Evolutionary conservation across 352 stramenopile species (phyloP), one percentile per base, ranked within the genome.

Genomic region (Pythium phragmiticola): DNA sequence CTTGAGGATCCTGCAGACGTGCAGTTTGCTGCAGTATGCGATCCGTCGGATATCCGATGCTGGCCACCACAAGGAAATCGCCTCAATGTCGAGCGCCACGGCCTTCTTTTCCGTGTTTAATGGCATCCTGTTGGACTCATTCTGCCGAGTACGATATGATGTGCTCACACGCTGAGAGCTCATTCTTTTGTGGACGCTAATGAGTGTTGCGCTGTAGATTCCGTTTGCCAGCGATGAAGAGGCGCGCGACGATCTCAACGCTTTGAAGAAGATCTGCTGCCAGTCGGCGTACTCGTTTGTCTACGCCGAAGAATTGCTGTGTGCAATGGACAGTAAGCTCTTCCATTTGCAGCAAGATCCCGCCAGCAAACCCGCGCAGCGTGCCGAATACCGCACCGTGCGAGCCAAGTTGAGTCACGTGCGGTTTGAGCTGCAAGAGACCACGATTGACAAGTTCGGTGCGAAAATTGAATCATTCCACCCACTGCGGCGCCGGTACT

Each of bases 11-110:
- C 46, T 54, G 17, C 42, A 95, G 87, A 88, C 76, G 1, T 95
- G 87, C 51, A 90, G 74, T 45, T 68, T 95, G 30, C 67, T 95
- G 7, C 87, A 95, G 55, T 95, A 95, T 59, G 87, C 87, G 1
- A 92, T 95, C 46, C 81, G 84, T 48, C 78, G 84, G 12, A 95
- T 95, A 56, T 95, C 87, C 0, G 84, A 92, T 53, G 87, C 87
- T 34, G 87, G 87, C 0, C 80, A 95, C 49, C 87, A 95, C 77
- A 94, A 95, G 57, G 87, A 95, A 52, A 93, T 95, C 54, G 87
- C 87, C 4, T 94, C 87, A 0, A 92, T 92, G 36, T 82, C 84
- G 14, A 93, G 82, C 50, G 87, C 87, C 6, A 92, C 90, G 58
- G 82, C 84, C 7, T 91, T 95, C 52, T 95, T 95, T 60, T 77